These are phyloP conservation scores for Pichia rugopelliculosa DNA, from an alignment of 805 yeast genomes.

Conservation along the genomic window DNA sequence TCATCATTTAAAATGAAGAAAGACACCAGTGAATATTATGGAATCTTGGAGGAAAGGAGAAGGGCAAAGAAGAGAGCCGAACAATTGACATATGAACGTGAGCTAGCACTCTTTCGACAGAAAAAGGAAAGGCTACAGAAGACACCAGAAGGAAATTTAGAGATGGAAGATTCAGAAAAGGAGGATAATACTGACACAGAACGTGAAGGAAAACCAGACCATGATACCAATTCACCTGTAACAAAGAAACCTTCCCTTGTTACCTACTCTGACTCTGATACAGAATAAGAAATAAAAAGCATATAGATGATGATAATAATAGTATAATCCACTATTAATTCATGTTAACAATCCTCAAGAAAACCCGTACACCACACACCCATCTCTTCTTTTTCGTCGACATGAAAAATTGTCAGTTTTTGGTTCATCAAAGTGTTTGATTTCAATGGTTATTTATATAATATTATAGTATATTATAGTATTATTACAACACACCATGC, in stretches of 20 bases:
- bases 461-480: too few relatives aligned
- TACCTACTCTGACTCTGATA: neutral
- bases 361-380: neutral
- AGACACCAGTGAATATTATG: conserved; percentile 32
- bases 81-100: neutral
- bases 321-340: neutral
- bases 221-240: too few relatives aligned
- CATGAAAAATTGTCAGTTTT: too few relatives aligned
- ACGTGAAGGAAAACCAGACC: too few relatives aligned
- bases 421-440: too few relatives aligned
- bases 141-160: neutral
- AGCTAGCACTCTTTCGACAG: neutral
- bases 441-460: too few relatives aligned
- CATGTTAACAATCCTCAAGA: neutral
- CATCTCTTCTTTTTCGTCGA: neutral
- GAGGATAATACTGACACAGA: neutral
- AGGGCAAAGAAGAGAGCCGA: conserved; percentile 10
- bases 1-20: conserved; percentile 36
- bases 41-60: conserved; percentile 21
- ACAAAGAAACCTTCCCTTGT: neutral
- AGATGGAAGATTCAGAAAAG: conserved; percentile 5
- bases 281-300: too few relatives aligned
- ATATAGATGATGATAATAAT: too few relatives aligned
- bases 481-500: conserved; percentile 1
- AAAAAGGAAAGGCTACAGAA: neutral